Conservation (phyloP, 1,284 basidiomycete species). For the Ceratorhiza oryzae-sativae region DNA sequence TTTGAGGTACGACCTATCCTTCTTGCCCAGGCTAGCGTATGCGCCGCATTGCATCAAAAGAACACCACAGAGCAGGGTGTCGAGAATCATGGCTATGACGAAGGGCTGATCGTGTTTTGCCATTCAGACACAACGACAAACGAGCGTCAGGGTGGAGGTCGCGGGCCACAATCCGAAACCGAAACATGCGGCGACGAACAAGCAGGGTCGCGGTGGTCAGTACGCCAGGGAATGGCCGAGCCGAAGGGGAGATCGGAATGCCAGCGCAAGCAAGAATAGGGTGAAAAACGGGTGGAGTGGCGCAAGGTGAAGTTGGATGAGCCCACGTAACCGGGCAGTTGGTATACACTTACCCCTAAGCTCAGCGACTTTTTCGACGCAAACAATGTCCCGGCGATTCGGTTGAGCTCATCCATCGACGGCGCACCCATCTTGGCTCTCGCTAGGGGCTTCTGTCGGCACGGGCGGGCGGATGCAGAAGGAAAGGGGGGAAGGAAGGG, state of each 20-base stretch:
- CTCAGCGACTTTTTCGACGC: conserved; percentile 19
- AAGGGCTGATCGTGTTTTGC: conserved; percentile 19
- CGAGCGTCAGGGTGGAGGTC: neutral
- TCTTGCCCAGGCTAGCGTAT: neutral
- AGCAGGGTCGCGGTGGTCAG: neutral
- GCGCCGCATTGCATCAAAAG: conserved; percentile 36
- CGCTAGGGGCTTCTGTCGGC: neutral
- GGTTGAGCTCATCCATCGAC: conserved; percentile 33
- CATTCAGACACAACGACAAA: neutral
- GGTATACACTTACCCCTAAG: conserved; percentile 9
- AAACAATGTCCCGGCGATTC: conserved; percentile 19
- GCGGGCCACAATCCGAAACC: neutral
- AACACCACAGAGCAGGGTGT: conserved; percentile 22
- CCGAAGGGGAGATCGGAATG: neutral
- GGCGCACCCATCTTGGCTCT: conserved; percentile 25
- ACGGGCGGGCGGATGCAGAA: neutral
- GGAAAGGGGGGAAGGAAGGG: conserved; percentile 6
- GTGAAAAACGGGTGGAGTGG: neutral
- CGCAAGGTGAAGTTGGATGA: neutral
- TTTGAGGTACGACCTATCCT: conserved; percentile 15
- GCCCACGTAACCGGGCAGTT: too few species aligned
- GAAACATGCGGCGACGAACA: neutral
- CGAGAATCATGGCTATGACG: conserved; percentile 21
- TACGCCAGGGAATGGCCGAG: neutral
- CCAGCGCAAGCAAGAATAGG: neutral